Percentiles rank a stretch among this genome's conserved stretches.
phyloP scores from a whole-genome alignment of 345 rosid genomes.

The Acer campestre region DNA sequence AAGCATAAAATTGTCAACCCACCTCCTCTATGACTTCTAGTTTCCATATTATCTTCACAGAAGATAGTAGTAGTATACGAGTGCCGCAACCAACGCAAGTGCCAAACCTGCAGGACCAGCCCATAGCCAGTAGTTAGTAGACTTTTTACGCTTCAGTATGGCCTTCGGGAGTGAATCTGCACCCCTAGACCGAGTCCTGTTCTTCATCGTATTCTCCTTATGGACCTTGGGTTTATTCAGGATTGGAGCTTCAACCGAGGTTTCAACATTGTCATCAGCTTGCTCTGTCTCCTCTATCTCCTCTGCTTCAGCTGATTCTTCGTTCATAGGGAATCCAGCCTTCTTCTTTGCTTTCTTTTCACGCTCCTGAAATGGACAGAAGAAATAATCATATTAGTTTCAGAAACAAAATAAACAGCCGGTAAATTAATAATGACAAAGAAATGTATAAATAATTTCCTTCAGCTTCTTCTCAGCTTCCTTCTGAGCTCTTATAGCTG shows the following conservation, averaged over 20 bases:
- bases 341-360: constrained; percentile 91
- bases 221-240: constrained; percentile 40
- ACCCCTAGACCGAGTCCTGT: constrained; percentile 57
- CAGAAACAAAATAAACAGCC: neutral
- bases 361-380: constrained; percentile 64
- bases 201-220: constrained; percentile 51
- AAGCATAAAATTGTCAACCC: constrained; percentile 26
- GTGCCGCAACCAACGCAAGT: constrained; percentile 45
- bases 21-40: constrained; percentile 16
- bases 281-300: constrained; percentile 61
- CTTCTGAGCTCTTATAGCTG: constrained; percentile 85
- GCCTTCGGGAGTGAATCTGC: constrained; percentile 67
- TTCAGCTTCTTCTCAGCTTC: constrained; percentile 91
- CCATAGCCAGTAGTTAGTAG: constrained; percentile 70
- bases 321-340: constrained; percentile 41
- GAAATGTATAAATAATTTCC: constrained; percentile 46
- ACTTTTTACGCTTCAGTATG: constrained; percentile 68
- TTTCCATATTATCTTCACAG: constrained; percentile 33
- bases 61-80: constrained; percentile 57
- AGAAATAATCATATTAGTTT: constrained; percentile 16
- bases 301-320: constrained; percentile 48
- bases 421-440: neutral
- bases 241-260: constrained; percentile 30
- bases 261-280: constrained; percentile 39
- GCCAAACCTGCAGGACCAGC: constrained; percentile 60